Evolutionary conservation across 257 asterid species (phyloP).

Genomic region (Forsythia suspensa): DNA sequence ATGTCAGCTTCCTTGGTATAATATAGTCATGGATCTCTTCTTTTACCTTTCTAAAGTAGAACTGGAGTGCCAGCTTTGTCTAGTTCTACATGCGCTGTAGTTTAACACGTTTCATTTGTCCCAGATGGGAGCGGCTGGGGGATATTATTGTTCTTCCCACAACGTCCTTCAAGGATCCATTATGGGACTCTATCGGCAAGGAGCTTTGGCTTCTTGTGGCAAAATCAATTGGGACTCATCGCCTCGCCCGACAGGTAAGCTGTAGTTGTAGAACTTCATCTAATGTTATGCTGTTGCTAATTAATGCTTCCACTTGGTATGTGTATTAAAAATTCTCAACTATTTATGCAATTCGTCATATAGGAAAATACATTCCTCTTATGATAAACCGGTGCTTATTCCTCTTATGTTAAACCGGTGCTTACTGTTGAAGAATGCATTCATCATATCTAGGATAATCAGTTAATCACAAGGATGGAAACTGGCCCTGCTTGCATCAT

Average conservation of each 20-base stretch:
- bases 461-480: too few species aligned
- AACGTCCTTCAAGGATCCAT: slow-evolving; percentile 68
- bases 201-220: slow-evolving; percentile 91
- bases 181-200: slow-evolving; percentile 66
- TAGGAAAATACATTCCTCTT: too few species aligned
- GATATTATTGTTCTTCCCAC: slow-evolving; percentile 81
- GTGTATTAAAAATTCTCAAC: neutral
- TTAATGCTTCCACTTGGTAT: slow-evolving; percentile 6
- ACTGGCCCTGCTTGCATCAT: too few species aligned
- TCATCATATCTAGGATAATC: too few species aligned
- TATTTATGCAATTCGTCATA: neutral
- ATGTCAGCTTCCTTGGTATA: neutral
- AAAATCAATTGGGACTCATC: slow-evolving; percentile 68
- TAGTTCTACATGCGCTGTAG: neutral
- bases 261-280: slow-evolving; percentile 2
- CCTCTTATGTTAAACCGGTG: too few species aligned
- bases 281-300: neutral
- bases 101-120: slow-evolving; percentile 11
- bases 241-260: slow-evolving; percentile 90
- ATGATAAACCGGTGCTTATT: too few species aligned
- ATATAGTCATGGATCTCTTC: neutral
- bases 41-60: neutral
- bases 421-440: too few species aligned
- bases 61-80: neutral
- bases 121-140: slow-evolving; percentile 97